Evolutionary conservation across 129 eudicot species (phyloP), one percentile per base, ranked within the genome.

Genomic region (Flaveria brownii): DNA sequence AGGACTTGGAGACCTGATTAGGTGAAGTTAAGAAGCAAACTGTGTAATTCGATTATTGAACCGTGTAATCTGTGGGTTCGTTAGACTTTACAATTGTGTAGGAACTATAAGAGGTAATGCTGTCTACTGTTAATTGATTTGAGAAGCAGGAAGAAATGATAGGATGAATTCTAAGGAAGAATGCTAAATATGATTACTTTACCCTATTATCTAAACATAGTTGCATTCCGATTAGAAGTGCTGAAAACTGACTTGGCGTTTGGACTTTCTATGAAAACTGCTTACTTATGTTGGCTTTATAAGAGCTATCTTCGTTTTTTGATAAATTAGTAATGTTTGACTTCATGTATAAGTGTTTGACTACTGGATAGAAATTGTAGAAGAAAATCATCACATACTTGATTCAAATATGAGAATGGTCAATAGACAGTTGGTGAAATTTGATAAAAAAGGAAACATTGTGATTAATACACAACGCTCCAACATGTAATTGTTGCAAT

Each of bases 11-110:
- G 49, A 54, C 12, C 1, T 18, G 22, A 55, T 55, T 13, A 9
- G 8, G 2, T 33, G 36, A 30, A 55, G 51, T 54, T 43, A 36
- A 41, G 46, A 56, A 43, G 67, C 17, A 73, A 18, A 18, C 50
- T 73, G 54, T 15, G 28, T 13, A 73, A 41, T 56, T 56, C 57
- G 68, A 56, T 73, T 56, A 7, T 72, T 54, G 67, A 36, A 72
- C 51, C 23, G n/a, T 18, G 11, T 30, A 12, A 33, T 30, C 51
- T 16, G 42, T 5, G 46, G 28, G 33, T 5, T 23, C 10, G 0
- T 42, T 54, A 16, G 4, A 23, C 33, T 54, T 41, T 28, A 26
- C 28, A 52, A 15, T 67, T 51, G 20, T 57, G n/a, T 39, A 7
- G 61, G 68, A 14, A 9, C 41, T 41, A 30, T 10, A 42, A 2